phyloP scores from a whole-genome alignment of 805 yeast genomes.

The Myxozyma monticola region DNA sequence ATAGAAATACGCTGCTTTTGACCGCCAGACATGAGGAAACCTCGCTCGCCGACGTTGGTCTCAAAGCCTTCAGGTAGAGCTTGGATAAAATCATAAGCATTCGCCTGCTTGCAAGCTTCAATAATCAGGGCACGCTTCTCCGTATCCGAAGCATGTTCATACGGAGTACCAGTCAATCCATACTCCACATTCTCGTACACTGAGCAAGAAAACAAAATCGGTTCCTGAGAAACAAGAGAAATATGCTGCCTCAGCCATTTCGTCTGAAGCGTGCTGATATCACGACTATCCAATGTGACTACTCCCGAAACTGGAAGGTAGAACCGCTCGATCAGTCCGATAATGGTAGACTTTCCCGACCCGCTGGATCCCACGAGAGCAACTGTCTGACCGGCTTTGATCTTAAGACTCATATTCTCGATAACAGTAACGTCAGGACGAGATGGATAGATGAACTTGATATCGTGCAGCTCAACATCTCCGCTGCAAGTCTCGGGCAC shows the following conservation, averaged over 20 bases:
- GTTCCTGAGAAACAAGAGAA: no score
- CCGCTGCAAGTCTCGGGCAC: conserved; percentile 40
- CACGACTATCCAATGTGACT: conserved; percentile 50
- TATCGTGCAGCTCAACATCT: conserved; percentile 33
- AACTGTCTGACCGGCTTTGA: conserved; percentile 78
- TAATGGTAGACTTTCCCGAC: conserved; percentile 44
- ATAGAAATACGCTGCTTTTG: no score
- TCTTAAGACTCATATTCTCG: conserved; percentile 29
- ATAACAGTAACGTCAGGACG: conserved; percentile 34
- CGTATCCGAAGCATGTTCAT: conserved; percentile 41
- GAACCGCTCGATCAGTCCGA: conserved; percentile 57
- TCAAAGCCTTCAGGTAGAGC: conserved; percentile 55
- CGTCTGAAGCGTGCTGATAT: conserved; percentile 49
- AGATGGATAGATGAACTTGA: conserved; percentile 37
- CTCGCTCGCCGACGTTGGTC: conserved; percentile 47
- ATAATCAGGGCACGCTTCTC: conserved; percentile 41
- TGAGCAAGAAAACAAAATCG: conserved; percentile 69
- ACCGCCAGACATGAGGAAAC: no score
- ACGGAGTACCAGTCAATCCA: conserved; percentile 51
- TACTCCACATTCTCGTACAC: conserved; percentile 76
- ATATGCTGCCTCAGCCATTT: conserved; percentile 63
- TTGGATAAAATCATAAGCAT: conserved; percentile 51
- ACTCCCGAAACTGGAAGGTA: conserved; percentile 55
- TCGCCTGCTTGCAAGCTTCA: conserved; percentile 52
- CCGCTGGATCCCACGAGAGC: no score